Evolutionary conservation across 148 eudicot genomes (phyloP).

Genomic region (Chenopodium berlandieri): DNA sequence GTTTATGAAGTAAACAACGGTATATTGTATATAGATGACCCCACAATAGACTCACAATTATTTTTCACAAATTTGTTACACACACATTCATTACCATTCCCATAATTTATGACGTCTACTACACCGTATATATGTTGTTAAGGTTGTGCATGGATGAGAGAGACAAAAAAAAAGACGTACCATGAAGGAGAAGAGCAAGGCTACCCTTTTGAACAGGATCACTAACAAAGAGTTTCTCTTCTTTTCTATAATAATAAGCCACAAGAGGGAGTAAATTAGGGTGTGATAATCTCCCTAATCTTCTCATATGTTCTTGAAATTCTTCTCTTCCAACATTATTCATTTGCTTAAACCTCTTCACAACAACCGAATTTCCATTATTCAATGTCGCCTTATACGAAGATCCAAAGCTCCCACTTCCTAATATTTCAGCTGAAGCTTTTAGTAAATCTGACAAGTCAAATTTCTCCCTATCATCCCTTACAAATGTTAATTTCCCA

Average conservation of each 20-base stretch:
- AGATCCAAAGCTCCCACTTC: conserved; percentile 77
- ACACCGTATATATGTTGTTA: too few relatives aligned
- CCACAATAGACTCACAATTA: too few relatives aligned
- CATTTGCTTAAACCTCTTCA: conserved; percentile 83
- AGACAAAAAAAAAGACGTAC: conserved; percentile 28
- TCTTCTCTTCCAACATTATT: conserved; percentile 76
- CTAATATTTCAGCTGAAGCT: conserved; percentile 74
- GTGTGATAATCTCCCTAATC: conserved; percentile 65
- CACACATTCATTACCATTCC: too few relatives aligned
- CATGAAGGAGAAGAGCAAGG: conserved; percentile 74
- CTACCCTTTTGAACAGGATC: conserved; percentile 53
- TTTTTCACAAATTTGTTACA: too few relatives aligned
- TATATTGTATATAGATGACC: too few relatives aligned
- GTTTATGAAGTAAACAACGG: too few relatives aligned
- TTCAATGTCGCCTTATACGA: conserved; percentile 64
- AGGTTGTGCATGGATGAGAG: too few relatives aligned
- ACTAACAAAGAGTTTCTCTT: conserved; percentile 73
- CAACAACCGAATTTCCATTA: conserved; percentile 52
- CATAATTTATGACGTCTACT: too few relatives aligned
- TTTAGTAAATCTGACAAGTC: conserved; percentile 61
- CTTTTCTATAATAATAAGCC: conserved; percentile 74
- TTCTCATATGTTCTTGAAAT: conserved; percentile 79
- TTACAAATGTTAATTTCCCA: conserved; percentile 54
- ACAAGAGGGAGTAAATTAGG: conserved; percentile 63
- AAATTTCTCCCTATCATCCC: conserved; percentile 45